Conservation (phyloP, 2,329 filamentous ascomycete species). For the Emergomyces pasteurianus region DNA sequence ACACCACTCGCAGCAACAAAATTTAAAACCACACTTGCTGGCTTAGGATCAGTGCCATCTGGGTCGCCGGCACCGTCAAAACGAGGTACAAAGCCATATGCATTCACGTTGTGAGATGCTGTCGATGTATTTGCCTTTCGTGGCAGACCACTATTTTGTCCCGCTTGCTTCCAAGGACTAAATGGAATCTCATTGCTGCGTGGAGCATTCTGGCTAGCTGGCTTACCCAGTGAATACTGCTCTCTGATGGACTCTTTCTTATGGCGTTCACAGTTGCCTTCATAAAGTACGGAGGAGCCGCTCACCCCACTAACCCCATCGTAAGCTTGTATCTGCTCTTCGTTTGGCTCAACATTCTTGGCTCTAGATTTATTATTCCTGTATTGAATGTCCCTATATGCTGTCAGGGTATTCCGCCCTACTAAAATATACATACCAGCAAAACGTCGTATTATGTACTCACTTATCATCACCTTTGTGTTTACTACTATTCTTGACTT, state of each 20-base stretch:
- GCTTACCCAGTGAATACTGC: background rate
- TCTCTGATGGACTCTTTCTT: background rate
- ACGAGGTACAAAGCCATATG: constrained; percentile 19
- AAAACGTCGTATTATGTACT: background rate
- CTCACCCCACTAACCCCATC: background rate
- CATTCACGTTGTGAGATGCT: constrained; percentile 20
- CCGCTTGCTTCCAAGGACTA: constrained; percentile 14
- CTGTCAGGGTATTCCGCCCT: background rate
- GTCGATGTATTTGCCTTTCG: constrained; percentile 19
- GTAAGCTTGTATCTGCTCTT: background rate
- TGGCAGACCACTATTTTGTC: constrained; percentile 9
- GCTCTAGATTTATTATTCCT: background rate
- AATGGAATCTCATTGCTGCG: constrained; percentile 11
- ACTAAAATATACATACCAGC: too few species aligned
- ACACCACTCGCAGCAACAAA: background rate
- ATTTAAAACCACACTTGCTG: background rate
- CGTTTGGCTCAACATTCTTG: background rate
- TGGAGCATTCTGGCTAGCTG: background rate
- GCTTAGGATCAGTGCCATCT: background rate
- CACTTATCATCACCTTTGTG: background rate
- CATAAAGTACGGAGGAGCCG: background rate
- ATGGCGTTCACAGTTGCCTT: background rate
- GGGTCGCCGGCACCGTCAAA: constrained; percentile 20
- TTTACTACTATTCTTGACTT: background rate
- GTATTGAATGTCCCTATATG: background rate